These are phyloP conservation scores for Quaeritorhiza haematococci DNA, from an alignment of 371 early-diverging fungal species.

Conservation along the genomic window DNA sequence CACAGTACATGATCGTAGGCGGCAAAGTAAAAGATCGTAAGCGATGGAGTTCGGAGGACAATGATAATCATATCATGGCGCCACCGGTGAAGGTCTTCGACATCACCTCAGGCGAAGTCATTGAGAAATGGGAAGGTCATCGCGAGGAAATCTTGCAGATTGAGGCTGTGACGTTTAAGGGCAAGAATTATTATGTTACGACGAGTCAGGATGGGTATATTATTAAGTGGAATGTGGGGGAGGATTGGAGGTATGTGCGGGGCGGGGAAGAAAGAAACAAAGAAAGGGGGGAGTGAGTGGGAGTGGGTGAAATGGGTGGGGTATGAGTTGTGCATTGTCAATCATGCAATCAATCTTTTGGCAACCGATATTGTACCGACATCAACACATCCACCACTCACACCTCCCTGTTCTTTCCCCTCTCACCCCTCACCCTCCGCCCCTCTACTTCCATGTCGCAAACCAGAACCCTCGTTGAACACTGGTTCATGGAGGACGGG, in stretches of 20 bases:
- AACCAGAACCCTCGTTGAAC: too few species aligned
- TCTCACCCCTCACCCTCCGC: too few species aligned
- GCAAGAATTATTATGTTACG: slow-evolving; percentile 72
- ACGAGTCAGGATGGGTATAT: slow-evolving; percentile 92
- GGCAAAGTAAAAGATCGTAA: slow-evolving; percentile 81
- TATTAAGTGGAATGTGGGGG: slow-evolving; percentile 74
- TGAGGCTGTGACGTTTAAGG: slow-evolving; percentile 67
- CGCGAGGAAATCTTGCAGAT: slow-evolving; percentile 80
- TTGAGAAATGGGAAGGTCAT: slow-evolving; percentile 70
- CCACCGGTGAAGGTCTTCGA: slow-evolving; percentile 87
- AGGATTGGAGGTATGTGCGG: slow-evolving; percentile 63
- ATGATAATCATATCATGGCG: slow-evolving; percentile 85
- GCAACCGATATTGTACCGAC: too few species aligned
- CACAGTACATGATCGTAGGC: slow-evolving; percentile 51
- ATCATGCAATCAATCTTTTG: too few species aligned
- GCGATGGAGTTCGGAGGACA: slow-evolving; percentile 80
- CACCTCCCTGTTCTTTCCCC: too few species aligned
- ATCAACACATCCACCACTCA: too few species aligned
- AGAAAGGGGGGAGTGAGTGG: too few species aligned
- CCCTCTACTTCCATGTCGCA: too few species aligned
- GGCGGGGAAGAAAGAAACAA: too few species aligned
- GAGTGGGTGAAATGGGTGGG: too few species aligned
- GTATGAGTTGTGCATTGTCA: too few species aligned
- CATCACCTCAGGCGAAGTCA: slow-evolving; percentile 62
- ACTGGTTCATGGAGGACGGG: slow-evolving; percentile 69